Conservation (phyloP, 2,329 filamentous ascomycete genomes). For the Chrysoporthe puriensis region DNA sequence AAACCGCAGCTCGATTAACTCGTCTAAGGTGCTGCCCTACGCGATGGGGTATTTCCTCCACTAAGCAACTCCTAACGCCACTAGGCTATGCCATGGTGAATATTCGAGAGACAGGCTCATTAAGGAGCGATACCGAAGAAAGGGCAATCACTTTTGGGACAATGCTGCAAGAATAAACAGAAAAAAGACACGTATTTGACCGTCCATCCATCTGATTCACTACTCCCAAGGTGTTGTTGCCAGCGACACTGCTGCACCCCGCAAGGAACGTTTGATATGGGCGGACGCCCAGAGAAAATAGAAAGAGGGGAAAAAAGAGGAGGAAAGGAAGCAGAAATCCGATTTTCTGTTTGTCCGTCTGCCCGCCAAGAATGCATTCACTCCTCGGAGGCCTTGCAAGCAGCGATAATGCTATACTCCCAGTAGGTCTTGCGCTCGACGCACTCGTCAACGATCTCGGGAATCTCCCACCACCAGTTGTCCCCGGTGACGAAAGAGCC, state of each 20-base stretch:
- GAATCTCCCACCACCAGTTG: conserved; percentile 67
- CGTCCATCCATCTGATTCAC: neutral
- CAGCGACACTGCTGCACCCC: neutral
- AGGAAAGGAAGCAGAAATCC: neutral
- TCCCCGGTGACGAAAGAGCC: conserved; percentile 53
- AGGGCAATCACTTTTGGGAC: no score
- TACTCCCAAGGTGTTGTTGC: neutral
- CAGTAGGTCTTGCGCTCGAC: conserved; percentile 57
- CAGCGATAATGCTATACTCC: conserved; percentile 62
- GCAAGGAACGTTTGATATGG: neutral
- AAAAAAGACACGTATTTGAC: neutral
- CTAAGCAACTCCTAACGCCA: conserved; percentile 1
- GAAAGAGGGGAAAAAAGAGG: neutral
- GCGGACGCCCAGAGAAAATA: neutral
- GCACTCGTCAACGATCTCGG: conserved; percentile 59
- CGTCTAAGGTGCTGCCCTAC: neutral
- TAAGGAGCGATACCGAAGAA: no score
- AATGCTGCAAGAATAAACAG: neutral
- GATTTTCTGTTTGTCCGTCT: neutral
- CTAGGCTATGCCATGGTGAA: neutral
- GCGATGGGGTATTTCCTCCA: conserved; percentile 11
- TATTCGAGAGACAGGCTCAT: neutral
- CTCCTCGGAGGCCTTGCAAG: conserved; percentile 48
- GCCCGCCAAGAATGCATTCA: neutral
- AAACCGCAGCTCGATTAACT: neutral